Evolutionary conservation across 306 rosid genomes (phyloP).

Genomic region (Lupinus albus): DNA sequence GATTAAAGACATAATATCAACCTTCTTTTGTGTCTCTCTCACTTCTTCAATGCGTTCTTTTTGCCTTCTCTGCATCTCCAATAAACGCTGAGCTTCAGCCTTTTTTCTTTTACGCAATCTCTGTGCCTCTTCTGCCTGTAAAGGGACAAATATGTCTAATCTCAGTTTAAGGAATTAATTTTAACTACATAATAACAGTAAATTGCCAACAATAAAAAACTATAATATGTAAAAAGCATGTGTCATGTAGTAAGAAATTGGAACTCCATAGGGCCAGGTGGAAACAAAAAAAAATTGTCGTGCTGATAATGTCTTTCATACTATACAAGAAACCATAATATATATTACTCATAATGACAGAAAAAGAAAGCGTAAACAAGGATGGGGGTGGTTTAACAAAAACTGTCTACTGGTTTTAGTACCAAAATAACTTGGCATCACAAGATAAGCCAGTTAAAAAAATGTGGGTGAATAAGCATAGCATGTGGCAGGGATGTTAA

Average conservation of each 20-base stretch:
- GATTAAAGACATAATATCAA: slow-evolving; percentile 38
- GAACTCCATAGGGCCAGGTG: background rate
- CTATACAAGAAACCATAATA: slow-evolving; percentile 23
- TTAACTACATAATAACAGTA: slow-evolving; percentile 5
- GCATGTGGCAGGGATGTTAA: background rate
- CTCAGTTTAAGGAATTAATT: slow-evolving; percentile 32
- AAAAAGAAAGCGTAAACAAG: background rate
- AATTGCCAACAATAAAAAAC: slow-evolving; percentile 12
- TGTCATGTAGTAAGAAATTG: background rate
- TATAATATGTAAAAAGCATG: slow-evolving; percentile 13
- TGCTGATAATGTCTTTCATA: background rate
- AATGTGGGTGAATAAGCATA: too few species aligned
- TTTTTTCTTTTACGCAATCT: slow-evolving; percentile 79
- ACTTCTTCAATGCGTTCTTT: slow-evolving; percentile 90
- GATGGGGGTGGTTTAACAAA: background rate
- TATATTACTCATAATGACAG: background rate
- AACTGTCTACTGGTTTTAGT: background rate
- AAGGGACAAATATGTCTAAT: slow-evolving; percentile 18
- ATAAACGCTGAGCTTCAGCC: slow-evolving; percentile 69
- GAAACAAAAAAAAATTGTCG: background rate
- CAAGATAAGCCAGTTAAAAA: background rate
- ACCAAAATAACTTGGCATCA: slow-evolving; percentile 10
- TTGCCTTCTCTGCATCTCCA: slow-evolving; percentile 81
- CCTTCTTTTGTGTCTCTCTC: slow-evolving; percentile 96
- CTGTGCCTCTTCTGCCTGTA: slow-evolving; percentile 85